These are phyloP conservation scores for Scheffersomyces insectosa DNA, from an alignment of 1,139 yeast genomes.

Conservation along the genomic window DNA sequence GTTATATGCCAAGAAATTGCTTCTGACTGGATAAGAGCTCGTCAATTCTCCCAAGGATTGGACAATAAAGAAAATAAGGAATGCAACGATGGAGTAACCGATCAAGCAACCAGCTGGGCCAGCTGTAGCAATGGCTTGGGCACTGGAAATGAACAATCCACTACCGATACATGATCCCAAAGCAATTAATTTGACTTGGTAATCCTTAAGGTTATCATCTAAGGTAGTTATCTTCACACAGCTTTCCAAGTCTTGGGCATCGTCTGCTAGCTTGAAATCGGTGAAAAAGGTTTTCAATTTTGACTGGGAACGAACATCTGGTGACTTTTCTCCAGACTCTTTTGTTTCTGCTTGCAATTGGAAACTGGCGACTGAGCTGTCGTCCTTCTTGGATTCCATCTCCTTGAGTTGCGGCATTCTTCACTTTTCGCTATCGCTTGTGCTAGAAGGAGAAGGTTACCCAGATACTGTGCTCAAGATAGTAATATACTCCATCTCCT, in stretches of 20 bases:
- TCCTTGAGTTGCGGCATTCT: too few species aligned
- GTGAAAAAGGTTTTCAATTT: slow-evolving; percentile 4
- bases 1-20: slow-evolving; percentile 22
- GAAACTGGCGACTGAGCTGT: slow-evolving; percentile 2
- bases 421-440: too few species aligned
- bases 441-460: too few species aligned
- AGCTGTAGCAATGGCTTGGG: slow-evolving; percentile 16
- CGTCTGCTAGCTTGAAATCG: slow-evolving; percentile 1
- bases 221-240: slow-evolving; percentile 8
- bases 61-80: slow-evolving; percentile 21
- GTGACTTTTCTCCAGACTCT: neutral
- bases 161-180: slow-evolving; percentile 45
- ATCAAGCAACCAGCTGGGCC: slow-evolving; percentile 25
- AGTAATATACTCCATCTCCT: too few species aligned
- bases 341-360: slow-evolving; percentile 1
- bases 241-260: slow-evolving; percentile 2
- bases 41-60: slow-evolving; percentile 23
- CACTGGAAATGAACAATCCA: slow-evolving; percentile 39
- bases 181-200: slow-evolving; percentile 30
- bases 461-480: too few species aligned
- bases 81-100: slow-evolving; percentile 21
- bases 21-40: slow-evolving; percentile 20
- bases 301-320: slow-evolving; percentile 1
- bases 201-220: slow-evolving; percentile 14
- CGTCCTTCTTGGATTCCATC: slow-evolving; percentile 1